Evolutionary conservation across 306 rosid species (phyloP), one percentile per base, ranked within the genome.

Genomic region (Senna tora): DNA sequence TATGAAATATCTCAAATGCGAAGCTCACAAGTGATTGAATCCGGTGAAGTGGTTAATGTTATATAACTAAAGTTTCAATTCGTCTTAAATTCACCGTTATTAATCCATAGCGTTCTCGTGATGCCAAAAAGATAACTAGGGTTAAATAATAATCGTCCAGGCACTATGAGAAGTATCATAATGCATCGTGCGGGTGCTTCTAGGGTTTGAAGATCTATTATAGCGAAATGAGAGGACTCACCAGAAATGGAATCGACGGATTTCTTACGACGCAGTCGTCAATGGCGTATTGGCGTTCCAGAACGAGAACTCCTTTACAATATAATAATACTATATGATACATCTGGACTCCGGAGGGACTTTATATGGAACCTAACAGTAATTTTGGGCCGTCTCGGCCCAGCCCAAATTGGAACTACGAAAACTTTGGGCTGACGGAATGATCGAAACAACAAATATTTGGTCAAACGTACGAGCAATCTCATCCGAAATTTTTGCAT

Each of bases 151-250:
- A 45, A 52, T n/a, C n/a, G n/a, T n/a, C n/a, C n/a, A n/a, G 8
- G 15, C 25, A 43, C n/a, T 43, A 43, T 12, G 15, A 46, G 16
- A 46, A 34, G 0, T 7, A 22, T 7, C 6, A 0, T 55, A 36
- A 36, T 4, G 9, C 0, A 10, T 0, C 9, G 28, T 4, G 5
- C 8, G 9, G 3, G 10, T 0, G 17, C 8, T 42, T 47, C 6
- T 65, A 71, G 61, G 75, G 49, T 75, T 80, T 47, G 67, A 58
- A 65, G 78, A 75, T 75, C 74, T n/a, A 53, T 5, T 20, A 1
- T 20, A 47, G 16, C 47, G 9, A 55, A 49, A 50, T 21, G 46
- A 57, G 62, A 62, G n/a, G 43, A 66, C 84, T 71, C 45, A 81
- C 84, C 78, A 65, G 74, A 69, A 41, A 16, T 41, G 21, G 36